These are phyloP conservation scores for Crotalaria pallida DNA, from an alignment of 306 rosid genomes.

Conservation along the genomic window DNA sequence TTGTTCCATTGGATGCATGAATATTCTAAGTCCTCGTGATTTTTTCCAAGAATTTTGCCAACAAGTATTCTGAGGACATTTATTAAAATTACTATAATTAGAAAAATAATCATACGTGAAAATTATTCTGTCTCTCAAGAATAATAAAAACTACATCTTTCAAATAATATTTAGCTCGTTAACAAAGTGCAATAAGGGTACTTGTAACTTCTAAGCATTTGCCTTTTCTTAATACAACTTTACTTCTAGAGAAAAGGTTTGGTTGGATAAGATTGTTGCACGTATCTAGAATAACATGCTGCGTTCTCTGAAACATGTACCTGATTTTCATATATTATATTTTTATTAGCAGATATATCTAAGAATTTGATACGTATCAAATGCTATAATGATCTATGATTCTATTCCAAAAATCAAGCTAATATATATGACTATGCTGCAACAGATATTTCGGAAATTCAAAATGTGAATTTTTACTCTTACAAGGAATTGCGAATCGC, in stretches of 20 bases:
- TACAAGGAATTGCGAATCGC: conserved; percentile 60
- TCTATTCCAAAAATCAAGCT: not conserved
- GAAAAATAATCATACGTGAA: too few relatives aligned
- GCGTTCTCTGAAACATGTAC: not conserved
- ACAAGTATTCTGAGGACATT: too few relatives aligned
- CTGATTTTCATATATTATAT: not conserved
- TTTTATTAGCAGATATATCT: not conserved
- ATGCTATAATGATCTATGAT: conserved; percentile 10
- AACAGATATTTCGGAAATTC: conserved; percentile 50
- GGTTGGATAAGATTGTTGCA: not conserved
- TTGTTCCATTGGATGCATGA: not conserved
- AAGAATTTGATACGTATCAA: not conserved
- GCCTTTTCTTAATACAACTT: not conserved
- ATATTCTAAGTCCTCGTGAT: too few relatives aligned
- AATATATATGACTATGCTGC: not conserved
- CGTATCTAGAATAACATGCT: not conserved
- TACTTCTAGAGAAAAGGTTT: not conserved
- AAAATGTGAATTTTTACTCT: conserved; percentile 47
- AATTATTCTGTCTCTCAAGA: too few relatives aligned
- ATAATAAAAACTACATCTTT: too few relatives aligned
- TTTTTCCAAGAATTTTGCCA: too few relatives aligned
- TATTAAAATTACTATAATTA: too few relatives aligned
- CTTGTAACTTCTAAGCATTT: too few relatives aligned
- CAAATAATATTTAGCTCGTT: too few relatives aligned
- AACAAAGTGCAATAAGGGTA: too few relatives aligned